Evolutionary conservation across 768 basidiomycete species (phyloP).

Genomic region (Chiua virens): DNA sequence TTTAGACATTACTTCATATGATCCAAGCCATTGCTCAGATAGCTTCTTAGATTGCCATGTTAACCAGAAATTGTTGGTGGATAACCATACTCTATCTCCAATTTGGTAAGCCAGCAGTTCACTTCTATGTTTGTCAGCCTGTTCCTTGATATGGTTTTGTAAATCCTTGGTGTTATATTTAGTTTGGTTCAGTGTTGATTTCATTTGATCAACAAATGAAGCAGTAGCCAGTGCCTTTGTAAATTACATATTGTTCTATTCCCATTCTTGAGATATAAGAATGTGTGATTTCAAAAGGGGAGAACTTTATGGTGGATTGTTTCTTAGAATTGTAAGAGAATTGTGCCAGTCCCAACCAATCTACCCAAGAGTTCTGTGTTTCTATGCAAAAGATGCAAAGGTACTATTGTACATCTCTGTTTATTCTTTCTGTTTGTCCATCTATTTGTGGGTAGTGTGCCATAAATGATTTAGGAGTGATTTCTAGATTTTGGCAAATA

Average conservation of each 20-base stretch:
- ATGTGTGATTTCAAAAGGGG: not conserved
- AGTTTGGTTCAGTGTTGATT: too few relatives aligned
- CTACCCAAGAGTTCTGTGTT: not conserved
- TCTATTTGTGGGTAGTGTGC: constrained; percentile 39
- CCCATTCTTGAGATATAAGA: not conserved
- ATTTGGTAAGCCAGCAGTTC: not conserved
- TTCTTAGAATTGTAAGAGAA: not conserved
- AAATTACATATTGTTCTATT: not conserved
- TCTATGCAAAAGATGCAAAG: not conserved
- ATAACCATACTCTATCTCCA: not conserved
- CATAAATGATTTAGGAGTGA: constrained; percentile 22
- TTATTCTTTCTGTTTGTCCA: constrained; percentile 5
- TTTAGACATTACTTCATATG: not conserved
- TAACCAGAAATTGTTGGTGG: not conserved
- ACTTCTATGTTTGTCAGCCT: not conserved
- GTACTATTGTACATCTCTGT: not conserved
- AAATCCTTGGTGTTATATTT: not conserved
- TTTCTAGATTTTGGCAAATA: constrained; percentile 5
- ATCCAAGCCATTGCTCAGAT: not conserved
- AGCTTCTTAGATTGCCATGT: not conserved
- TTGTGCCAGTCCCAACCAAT: not conserved
- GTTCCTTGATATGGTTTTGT: not conserved
- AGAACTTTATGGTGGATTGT: not conserved
- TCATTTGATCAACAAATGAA: too few relatives aligned
- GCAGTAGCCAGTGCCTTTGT: too few relatives aligned